These are phyloP conservation scores for Exidia glandulosa DNA, from an alignment of 768 basidiomycete genomes.

Conservation along the genomic window DNA sequence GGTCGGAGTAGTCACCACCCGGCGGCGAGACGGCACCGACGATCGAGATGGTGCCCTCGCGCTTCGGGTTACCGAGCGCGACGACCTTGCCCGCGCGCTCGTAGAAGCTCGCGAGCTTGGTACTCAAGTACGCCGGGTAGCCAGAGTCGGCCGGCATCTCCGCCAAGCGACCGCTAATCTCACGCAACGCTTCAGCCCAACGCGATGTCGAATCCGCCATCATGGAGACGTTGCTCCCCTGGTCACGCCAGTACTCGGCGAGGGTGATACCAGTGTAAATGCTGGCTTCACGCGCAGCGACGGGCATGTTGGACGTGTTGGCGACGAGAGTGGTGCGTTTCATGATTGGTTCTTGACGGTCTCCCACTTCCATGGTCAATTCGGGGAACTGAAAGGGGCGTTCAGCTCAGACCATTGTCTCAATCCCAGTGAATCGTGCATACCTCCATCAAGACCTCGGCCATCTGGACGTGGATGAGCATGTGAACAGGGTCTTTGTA, in stretches of 20 bases:
- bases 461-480: slow-evolving; percentile 45
- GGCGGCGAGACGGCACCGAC: slow-evolving; percentile 99
- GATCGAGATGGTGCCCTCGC: slow-evolving; percentile 92
- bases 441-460: slow-evolving; percentile 97
- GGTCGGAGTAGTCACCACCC: slow-evolving; percentile 98
- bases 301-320: slow-evolving; percentile 99
- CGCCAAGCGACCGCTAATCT: slow-evolving; percentile 96
- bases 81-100: slow-evolving; percentile 96
- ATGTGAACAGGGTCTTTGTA: slow-evolving; percentile 1
- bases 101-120: slow-evolving; percentile 96
- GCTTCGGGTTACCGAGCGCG: slow-evolving; percentile 77
- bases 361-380: slow-evolving; percentile 82
- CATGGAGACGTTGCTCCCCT: slow-evolving; percentile 95
- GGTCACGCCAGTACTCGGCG: slow-evolving; percentile 99
- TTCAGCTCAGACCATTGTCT: slow-evolving; percentile 8
- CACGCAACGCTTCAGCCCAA: slow-evolving; percentile 98
- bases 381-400: slow-evolving; percentile 57
- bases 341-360: slow-evolving; percentile 98
- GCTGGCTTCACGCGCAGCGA: slow-evolving; percentile 96
- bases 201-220: slow-evolving; percentile 99
- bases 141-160: slow-evolving; percentile 99
- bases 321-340: slow-evolving; percentile 98
- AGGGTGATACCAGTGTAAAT: slow-evolving; percentile 99
- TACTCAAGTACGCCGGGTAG: slow-evolving; percentile 93
- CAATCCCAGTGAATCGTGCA: slow-evolving; percentile 7